Base-by-base conservation (phyloP, 495 filamentous ascomycete genomes). In the Daldinia bambusicola region DNA sequence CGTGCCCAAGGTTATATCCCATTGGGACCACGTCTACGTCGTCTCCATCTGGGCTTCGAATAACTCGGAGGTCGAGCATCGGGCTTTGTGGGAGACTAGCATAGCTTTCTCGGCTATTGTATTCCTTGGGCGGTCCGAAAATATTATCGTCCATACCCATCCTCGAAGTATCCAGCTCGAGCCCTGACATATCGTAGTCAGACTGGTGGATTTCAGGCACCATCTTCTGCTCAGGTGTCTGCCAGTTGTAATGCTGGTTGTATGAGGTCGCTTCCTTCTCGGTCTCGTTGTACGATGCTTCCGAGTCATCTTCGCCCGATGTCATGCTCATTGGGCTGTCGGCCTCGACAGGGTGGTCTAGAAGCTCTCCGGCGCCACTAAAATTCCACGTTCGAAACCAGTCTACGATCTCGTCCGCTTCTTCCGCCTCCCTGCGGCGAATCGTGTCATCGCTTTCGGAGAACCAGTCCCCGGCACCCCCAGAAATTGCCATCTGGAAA, bases 401-500 rank as follows among this genome's bases (percentile, higher is more conserved):
- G 0, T 69, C 62, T 5, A 67, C 32, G 2, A 86, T 48, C 5
- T 83, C 83, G 7, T 84, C 81, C 0, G 65, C 67, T 57, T 84
- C 80, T 55, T 78, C 73, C 6, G 77, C 76, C 36, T 84, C 79
- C 22, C 71, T 74, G 2, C 77, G 78, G 22, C 72, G 76, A 16
- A 80, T 76, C 40, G 65, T 77, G 63, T 86, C 82, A 61, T 80
- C 81, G 14, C 75, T 70, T 40, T 84, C 82, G 45, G 75, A 74
- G 60, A 84, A 77, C 62, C 79, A 80, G 66, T 82, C 82, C 36
- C 82, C 82, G 14, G 79, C 79, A 6, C 81, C 83, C 26, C 85
- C 84, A 0, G 81, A 75, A 51, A 87, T 86, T 8, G 85, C 84
- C 77, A 86, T 86, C 71, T 88, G 85, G 69, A 86, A 86, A 10